A percentile compares a stretch with the other conserved stretches of the same genome.
Evolutionary conservation across 495 filamentous ascomycete species (phyloP).

Genomic region (Letharia columbiana): DNA sequence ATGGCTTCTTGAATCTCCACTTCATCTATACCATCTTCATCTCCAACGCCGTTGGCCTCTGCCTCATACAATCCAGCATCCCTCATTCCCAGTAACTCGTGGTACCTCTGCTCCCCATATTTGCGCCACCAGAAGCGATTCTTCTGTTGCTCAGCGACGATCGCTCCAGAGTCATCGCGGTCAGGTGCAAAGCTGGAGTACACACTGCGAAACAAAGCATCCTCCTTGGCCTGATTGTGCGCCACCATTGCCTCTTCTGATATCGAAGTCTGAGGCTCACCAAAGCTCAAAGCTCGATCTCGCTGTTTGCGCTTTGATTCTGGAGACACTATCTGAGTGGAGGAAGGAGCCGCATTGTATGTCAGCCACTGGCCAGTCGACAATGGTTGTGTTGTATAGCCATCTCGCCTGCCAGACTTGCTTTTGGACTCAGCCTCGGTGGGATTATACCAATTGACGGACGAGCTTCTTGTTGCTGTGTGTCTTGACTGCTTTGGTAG

Average conservation of each 20-base stretch:
- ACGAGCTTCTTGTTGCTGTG: slow-evolving; percentile 49
- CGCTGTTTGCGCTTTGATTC: slow-evolving; percentile 57
- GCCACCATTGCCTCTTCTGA: slow-evolving; percentile 37
- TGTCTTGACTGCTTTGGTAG: slow-evolving; percentile 63
- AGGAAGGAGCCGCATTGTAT: slow-evolving; percentile 41
- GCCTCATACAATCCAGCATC: slow-evolving; percentile 21
- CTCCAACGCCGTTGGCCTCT: slow-evolving; percentile 21
- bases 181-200: slow-evolving; percentile 85
- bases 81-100: slow-evolving; percentile 41
- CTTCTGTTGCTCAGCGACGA: slow-evolving; percentile 61
- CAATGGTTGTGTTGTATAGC: slow-evolving; percentile 48
- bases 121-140: slow-evolving; percentile 83
- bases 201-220: slow-evolving; percentile 67
- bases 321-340: slow-evolving; percentile 37
- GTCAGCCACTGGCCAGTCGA: slow-evolving; percentile 60
- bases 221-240: slow-evolving; percentile 54
- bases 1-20: slow-evolving; percentile 43
- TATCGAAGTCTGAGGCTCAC: slow-evolving; percentile 47
- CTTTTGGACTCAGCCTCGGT: slow-evolving; percentile 22
- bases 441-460: slow-evolving; percentile 55
- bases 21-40: slow-evolving; percentile 38
- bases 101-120: slow-evolving; percentile 53
- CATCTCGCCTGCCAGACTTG: slow-evolving; percentile 40
- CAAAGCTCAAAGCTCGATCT: slow-evolving; percentile 61
- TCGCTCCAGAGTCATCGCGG: slow-evolving; percentile 66